Evolutionary conservation across 371 early-diverging fungal species (phyloP).

Genomic region (Spraguea lophii): DNA sequence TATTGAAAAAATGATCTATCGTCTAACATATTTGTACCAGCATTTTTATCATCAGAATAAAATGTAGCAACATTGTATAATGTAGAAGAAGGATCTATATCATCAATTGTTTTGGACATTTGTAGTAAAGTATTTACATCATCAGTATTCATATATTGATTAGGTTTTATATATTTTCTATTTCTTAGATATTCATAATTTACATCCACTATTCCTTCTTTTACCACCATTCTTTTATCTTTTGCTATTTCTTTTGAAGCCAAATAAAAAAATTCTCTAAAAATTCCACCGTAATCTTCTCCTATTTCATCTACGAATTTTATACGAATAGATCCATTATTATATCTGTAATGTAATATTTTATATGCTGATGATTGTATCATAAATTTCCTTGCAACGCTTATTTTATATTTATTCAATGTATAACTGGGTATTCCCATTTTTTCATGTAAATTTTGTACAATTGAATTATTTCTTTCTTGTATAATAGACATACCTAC

Average conservation of each 20-base stretch:
- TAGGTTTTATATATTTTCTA: not conserved
- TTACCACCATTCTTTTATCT: conserved; percentile 4
- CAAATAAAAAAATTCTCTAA: conserved; percentile 19
- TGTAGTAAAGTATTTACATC: not conserved
- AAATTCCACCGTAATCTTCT: conserved; percentile 24
- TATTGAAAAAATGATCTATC: conserved; percentile 15
- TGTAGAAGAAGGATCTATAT: not conserved
- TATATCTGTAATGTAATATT: not conserved
- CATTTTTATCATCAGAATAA: not conserved
- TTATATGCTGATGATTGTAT: not conserved
- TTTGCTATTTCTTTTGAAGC: conserved; percentile 3
- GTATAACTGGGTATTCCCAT: too few relatives aligned
- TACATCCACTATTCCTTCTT: conserved; percentile 7
- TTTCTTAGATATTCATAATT: too few relatives aligned
- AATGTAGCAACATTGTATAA: not conserved
- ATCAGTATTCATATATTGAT: not conserved
- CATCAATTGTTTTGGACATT: not conserved
- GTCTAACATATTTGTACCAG: not conserved
- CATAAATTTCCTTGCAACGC: not conserved
- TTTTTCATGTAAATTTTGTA: too few relatives aligned
- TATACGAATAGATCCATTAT: not conserved
- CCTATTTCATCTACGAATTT: conserved; percentile 24
- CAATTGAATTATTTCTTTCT: not conserved
- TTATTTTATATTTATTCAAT: too few relatives aligned
- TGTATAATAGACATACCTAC: not conserved